These are phyloP conservation scores for Herpotrichia juniperi DNA, from an alignment of 2,329 filamentous ascomycete genomes.

Conservation along the genomic window DNA sequence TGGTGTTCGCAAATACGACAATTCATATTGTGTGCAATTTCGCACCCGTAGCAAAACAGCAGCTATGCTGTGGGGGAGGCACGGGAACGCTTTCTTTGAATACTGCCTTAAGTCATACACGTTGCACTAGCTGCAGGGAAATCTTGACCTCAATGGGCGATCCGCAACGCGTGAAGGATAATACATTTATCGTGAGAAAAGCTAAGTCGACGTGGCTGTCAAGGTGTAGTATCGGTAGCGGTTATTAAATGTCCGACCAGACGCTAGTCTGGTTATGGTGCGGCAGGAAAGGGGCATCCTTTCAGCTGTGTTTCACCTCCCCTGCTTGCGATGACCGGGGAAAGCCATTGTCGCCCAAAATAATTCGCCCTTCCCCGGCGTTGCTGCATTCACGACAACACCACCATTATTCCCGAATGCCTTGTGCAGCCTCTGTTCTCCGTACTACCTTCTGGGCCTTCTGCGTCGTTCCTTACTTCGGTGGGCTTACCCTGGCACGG, in stretches of 20 bases:
- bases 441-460: too few species aligned
- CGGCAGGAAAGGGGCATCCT: not conserved
- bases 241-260: not conserved
- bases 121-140: constrained; percentile 12
- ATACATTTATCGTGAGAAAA: not conserved
- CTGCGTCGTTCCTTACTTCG: constrained; percentile 14
- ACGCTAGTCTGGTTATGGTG: not conserved
- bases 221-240: not conserved
- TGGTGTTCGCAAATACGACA: not conserved
- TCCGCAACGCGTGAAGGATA: not conserved
- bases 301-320: constrained; percentile 1
- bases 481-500: constrained; percentile 6
- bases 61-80: constrained; percentile 1
- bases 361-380: not conserved
- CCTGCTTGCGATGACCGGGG: not conserved
- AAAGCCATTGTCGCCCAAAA: not conserved
- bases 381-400: not conserved
- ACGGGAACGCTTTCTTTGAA: constrained; percentile 5
- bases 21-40: not conserved
- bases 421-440: too few species aligned
- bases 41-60: not conserved
- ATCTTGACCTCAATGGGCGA: not conserved
- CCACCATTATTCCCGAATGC: not conserved
- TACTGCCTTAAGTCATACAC: not conserved
- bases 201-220: not conserved